A percentile compares a stretch with the other conserved stretches of the same genome.
phyloP scores from a whole-genome alignment of 345 rosid genomes.

The Euclidium syriacum region DNA sequence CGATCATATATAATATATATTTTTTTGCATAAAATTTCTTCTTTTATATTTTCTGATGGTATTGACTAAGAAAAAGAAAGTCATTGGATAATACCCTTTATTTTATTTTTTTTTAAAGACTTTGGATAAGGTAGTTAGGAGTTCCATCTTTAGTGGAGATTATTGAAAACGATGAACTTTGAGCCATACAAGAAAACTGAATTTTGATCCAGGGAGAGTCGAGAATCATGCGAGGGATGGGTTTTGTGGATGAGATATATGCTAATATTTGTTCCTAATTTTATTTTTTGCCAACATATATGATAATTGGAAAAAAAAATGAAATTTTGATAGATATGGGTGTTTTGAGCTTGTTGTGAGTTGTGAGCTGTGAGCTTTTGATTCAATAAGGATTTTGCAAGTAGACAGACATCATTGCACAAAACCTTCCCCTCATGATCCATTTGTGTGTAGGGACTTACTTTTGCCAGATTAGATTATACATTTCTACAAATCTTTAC shows the following conservation, averaged over 20 bases:
- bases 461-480: slow-evolving; percentile 28
- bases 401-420: slow-evolving; percentile 27
- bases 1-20: neutral
- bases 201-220: neutral
- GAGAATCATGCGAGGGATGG: slow-evolving; percentile 27
- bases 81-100: too few species aligned
- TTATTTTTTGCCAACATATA: too few species aligned
- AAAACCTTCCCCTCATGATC: slow-evolving; percentile 24
- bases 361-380: slow-evolving; percentile 15
- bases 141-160: slow-evolving; percentile 16
- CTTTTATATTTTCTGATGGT: neutral
- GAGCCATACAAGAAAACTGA: slow-evolving; percentile 15
- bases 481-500: slow-evolving; percentile 4
- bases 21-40: too few species aligned
- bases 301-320: neutral
- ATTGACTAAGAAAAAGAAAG: neutral
- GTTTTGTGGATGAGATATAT: slow-evolving; percentile 16
- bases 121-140: slow-evolving; percentile 26
- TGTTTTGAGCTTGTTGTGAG: slow-evolving; percentile 21
- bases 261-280: neutral
- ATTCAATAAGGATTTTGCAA: slow-evolving; percentile 16
- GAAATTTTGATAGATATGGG: slow-evolving; percentile 17
- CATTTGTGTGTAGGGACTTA: slow-evolving; percentile 28
- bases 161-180: slow-evolving; percentile 13
- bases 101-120: too few species aligned